A percentile compares a stretch with the other conserved stretches of the same genome.
Evolutionary conservation across 129 eudicot species (phyloP).

Genomic region (Flaveria linearis): DNA sequence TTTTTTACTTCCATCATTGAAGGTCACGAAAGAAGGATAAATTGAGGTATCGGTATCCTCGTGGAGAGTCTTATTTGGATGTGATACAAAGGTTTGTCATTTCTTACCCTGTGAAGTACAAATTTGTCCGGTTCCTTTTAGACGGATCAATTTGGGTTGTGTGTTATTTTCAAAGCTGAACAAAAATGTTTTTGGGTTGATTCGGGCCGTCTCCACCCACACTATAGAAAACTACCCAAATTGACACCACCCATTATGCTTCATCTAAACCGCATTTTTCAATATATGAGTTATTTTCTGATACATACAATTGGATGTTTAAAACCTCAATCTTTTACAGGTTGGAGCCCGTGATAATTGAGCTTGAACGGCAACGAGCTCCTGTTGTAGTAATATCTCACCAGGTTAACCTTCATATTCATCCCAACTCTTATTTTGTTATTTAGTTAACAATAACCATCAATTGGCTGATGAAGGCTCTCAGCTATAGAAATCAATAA

Average conservation of each 20-base stretch:
- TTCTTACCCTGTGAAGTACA: constrained; percentile 10
- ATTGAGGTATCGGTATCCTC: constrained; percentile 94
- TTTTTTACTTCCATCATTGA: constrained; percentile 20
- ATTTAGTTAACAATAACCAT: not conserved
- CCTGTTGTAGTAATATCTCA: constrained; percentile 96
- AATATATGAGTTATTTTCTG: not conserved
- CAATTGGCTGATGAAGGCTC: not conserved
- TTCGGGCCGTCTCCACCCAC: not conserved
- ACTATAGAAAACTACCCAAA: too few relatives aligned
- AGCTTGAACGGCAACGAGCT: constrained; percentile 96
- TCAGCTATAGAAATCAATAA: not conserved
- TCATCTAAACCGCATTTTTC: not conserved
- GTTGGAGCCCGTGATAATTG: constrained; percentile 96
- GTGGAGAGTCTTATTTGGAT: constrained; percentile 98
- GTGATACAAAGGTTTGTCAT: constrained; percentile 86
- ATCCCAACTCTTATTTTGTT: not conserved
- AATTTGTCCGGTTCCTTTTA: not conserved
- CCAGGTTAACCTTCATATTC: constrained; percentile 55
- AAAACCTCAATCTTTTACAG: constrained; percentile 40
- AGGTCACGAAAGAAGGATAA: constrained; percentile 96
- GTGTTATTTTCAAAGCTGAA: not conserved
- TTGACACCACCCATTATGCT: not conserved
- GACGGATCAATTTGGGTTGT: not conserved
- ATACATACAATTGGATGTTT: not conserved
- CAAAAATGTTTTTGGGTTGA: not conserved